Evolutionary conservation across 805 yeast species (phyloP).

Genomic region (Kuraishia molischiana): DNA sequence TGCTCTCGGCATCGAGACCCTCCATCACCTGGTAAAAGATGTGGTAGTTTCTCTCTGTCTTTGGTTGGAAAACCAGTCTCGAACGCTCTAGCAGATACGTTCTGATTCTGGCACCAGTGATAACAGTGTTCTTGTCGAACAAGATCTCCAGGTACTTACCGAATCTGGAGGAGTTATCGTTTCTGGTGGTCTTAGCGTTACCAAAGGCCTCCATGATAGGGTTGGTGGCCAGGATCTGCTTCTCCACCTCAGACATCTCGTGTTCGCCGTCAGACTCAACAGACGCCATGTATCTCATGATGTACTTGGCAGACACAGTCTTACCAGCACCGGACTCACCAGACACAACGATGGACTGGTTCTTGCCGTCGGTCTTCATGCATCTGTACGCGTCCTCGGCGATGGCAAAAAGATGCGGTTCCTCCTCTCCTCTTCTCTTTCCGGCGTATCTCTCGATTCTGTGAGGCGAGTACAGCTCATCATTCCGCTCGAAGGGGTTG

Average conservation of each 20-base stretch:
- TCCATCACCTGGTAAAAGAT: conserved; percentile 83
- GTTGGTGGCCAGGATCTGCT: conserved; percentile 90
- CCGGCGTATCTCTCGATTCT: conserved; percentile 94
- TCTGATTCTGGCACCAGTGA: conserved; percentile 90
- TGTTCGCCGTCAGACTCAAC: conserved; percentile 52
- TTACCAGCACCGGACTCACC: conserved; percentile 99
- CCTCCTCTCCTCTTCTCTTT: conserved; percentile 86
- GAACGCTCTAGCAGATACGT: conserved; percentile 91
- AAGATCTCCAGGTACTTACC: conserved; percentile 92
- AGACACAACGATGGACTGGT: conserved; percentile 92
- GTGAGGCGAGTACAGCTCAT: conserved; percentile 83
- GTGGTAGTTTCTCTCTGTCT: conserved; percentile 87
- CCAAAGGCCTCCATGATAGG: conserved; percentile 98
- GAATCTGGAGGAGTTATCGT: conserved; percentile 95
- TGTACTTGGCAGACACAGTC: conserved; percentile 93
- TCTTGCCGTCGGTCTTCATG: conserved; percentile 76
- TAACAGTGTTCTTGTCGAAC: conserved; percentile 64
- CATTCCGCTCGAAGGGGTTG: conserved; percentile 90
- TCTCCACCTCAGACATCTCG: conserved; percentile 86
- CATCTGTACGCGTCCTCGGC: conserved; percentile 97
- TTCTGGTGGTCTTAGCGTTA: conserved; percentile 95
- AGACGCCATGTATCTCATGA: conserved; percentile 95
- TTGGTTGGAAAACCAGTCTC: conserved; percentile 87
- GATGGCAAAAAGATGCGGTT: conserved; percentile 94
- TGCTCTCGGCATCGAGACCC: conserved; percentile 54